Conservation (phyloP, 176 grass and related monocot genomes). For the Thinopyrum elongatum region DNA sequence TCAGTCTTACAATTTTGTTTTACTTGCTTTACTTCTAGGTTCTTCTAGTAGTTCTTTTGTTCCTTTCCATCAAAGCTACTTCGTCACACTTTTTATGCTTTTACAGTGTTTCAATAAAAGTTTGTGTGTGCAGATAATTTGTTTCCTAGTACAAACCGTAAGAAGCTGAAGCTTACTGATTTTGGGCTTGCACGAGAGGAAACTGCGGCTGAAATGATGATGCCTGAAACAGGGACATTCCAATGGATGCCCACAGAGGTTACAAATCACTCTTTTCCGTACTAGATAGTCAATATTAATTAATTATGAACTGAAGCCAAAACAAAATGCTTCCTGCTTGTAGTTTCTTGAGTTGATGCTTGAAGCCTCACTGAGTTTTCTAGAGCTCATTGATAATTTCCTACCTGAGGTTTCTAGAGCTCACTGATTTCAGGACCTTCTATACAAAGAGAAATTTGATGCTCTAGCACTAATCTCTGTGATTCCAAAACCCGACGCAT, state of each 20-base stretch:
- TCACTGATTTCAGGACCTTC: neutral
- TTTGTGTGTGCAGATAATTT: slow-evolving; percentile 84
- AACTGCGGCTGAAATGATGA: slow-evolving; percentile 99
- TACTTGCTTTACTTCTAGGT: slow-evolving; percentile 18
- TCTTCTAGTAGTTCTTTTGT: neutral
- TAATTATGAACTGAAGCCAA: neutral
- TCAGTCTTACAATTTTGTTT: neutral
- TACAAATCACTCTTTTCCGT: slow-evolving; percentile 29
- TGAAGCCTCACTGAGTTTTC: neutral
- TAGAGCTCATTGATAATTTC: slow-evolving; percentile 3
- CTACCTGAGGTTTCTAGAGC: neutral
- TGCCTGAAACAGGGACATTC: slow-evolving; percentile 92
- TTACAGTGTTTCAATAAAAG: neutral
- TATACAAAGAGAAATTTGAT: neutral
- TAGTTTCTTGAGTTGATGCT: too few species aligned
- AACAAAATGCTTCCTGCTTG: neutral
- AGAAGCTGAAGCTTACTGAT: slow-evolving; percentile 96
- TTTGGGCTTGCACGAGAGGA: slow-evolving; percentile 99
- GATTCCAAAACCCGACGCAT: too few species aligned
- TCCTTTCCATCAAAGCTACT: slow-evolving; percentile 7
- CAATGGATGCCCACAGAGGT: slow-evolving; percentile 99
- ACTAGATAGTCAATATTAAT: slow-evolving; percentile 5
- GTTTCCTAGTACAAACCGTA: slow-evolving; percentile 89
- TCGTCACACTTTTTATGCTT: slow-evolving; percentile 21
- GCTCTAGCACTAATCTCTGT: slow-evolving; percentile 13